Evolutionary conservation across 805 yeast species (phyloP).

Genomic region (Brettanomyces custersianus): DNA sequence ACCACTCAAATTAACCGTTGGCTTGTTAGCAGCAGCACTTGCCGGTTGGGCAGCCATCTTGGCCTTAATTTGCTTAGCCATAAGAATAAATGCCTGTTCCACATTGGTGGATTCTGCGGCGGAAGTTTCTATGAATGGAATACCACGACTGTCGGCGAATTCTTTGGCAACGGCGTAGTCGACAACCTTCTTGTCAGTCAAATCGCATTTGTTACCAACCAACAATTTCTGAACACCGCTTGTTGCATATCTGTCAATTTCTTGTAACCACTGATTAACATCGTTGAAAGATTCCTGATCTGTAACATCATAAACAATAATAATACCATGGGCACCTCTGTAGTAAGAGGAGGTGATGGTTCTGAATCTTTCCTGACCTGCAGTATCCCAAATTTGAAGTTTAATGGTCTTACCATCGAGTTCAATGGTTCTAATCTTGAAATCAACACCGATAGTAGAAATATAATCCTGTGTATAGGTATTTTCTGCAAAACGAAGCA

Average conservation of each 20-base stretch:
- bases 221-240: slow-evolving; percentile 93
- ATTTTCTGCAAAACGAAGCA: slow-evolving; percentile 93
- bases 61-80: slow-evolving; percentile 97
- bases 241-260: slow-evolving; percentile 95
- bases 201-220: slow-evolving; percentile 95
- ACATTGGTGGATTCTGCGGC: slow-evolving; percentile 94
- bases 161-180: slow-evolving; percentile 95
- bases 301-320: slow-evolving; percentile 95
- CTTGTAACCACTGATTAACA: slow-evolving; percentile 98
- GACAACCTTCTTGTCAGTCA: slow-evolving; percentile 88
- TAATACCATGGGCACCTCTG: slow-evolving; percentile 98
- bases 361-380: slow-evolving; percentile 97
- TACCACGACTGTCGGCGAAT: slow-evolving; percentile 90
- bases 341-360: slow-evolving; percentile 96
- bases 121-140: slow-evolving; percentile 93
- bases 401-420: slow-evolving; percentile 95
- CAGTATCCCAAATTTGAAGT: slow-evolving; percentile 98
- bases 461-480: slow-evolving; percentile 95
- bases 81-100: slow-evolving; percentile 95
- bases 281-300: slow-evolving; percentile 95
- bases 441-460: slow-evolving; percentile 96
- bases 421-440: slow-evolving; percentile 81
- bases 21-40: slow-evolving; percentile 34
- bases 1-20: slow-evolving; percentile 66
- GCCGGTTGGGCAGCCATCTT: slow-evolving; percentile 64